These are phyloP conservation scores for Saturnispora saitoi DNA, from an alignment of 805 yeast genomes.

Conservation along the genomic window DNA sequence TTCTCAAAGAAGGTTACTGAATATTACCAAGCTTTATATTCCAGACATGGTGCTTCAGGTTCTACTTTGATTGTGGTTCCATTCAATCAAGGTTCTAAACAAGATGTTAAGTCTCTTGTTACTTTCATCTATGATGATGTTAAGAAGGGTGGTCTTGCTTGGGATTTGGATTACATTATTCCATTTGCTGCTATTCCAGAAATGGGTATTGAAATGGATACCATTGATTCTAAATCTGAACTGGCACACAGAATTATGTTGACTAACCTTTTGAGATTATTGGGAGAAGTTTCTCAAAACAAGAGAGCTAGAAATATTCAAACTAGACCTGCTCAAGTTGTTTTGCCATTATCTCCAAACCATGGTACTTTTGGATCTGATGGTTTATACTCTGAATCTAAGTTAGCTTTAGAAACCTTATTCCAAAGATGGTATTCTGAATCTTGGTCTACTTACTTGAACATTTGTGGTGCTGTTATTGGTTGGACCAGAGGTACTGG, in stretches of 20 bases:
- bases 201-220: conserved; percentile 91
- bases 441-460: conserved; percentile 90
- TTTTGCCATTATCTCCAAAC: conserved; percentile 95
- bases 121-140: conserved; percentile 76
- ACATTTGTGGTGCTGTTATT: conserved; percentile 95
- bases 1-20: conserved; percentile 92
- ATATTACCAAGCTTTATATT: conserved; percentile 87
- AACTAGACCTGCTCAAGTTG: conserved; percentile 97
- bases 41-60: conserved; percentile 88
- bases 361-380: conserved; percentile 99
- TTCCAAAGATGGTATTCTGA: conserved; percentile 99
- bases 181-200: conserved; percentile 99
- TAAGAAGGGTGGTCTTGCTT: conserved; percentile 86
- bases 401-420: conserved; percentile 87
- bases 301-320: conserved; percentile 69
- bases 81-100: conserved; percentile 95
- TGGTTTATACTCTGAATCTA: conserved; percentile 97
- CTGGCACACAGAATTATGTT: conserved; percentile 98
- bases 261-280: conserved; percentile 84
- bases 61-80: conserved; percentile 94
- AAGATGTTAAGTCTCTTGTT: conserved; percentile 81
- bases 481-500: conserved; percentile 99
- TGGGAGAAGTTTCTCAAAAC: conserved; percentile 83
- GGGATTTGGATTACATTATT: conserved; percentile 94
- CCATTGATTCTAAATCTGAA: conserved; percentile 90